phyloP scores from a whole-genome alignment of 805 yeast genomes.

The Starmerella kuoi region DNA sequence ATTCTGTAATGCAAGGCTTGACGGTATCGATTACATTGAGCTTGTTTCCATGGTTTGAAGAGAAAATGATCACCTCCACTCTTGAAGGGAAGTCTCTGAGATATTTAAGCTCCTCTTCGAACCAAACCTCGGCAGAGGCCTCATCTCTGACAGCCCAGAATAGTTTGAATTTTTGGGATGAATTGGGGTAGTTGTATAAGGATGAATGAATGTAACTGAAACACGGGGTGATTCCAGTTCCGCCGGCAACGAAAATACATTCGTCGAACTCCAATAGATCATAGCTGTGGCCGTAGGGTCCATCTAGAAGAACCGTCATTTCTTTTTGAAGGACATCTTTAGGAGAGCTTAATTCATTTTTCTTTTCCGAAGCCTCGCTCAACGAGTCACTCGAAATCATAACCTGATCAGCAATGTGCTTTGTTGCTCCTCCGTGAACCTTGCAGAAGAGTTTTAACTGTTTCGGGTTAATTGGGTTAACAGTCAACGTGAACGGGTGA shows the following conservation, averaged over 20 bases:
- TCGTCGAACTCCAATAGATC: constrained; percentile 41
- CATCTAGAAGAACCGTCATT: constrained; percentile 36
- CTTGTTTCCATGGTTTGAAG: constrained; percentile 12
- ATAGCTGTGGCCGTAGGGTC: constrained; percentile 53
- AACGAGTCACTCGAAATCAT: background rate
- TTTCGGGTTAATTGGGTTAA: constrained; percentile 10
- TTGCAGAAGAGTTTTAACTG: constrained; percentile 20
- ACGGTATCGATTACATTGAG: constrained; percentile 27
- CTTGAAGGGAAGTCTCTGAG: constrained; percentile 18
- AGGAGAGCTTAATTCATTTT: background rate
- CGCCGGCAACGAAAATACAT: constrained; percentile 56
- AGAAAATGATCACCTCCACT: constrained; percentile 13
- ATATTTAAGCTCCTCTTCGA: constrained; percentile 33
- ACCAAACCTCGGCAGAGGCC: constrained; percentile 30
- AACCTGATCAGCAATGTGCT: constrained; percentile 10
- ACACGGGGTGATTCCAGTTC: constrained; percentile 54
- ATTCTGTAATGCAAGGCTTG: constrained; percentile 27
- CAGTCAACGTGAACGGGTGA: constrained; percentile 51
- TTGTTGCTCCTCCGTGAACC: constrained; percentile 46
- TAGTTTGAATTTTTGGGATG: constrained; percentile 10
- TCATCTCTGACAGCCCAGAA: constrained; percentile 17
- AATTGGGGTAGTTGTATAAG: constrained; percentile 29
- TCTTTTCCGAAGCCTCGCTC: background rate
- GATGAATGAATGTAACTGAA: constrained; percentile 15
- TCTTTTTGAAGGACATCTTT: no score